These are phyloP conservation scores for Artemisia annua DNA, from an alignment of 129 eudicot species.

Conservation along the genomic window DNA sequence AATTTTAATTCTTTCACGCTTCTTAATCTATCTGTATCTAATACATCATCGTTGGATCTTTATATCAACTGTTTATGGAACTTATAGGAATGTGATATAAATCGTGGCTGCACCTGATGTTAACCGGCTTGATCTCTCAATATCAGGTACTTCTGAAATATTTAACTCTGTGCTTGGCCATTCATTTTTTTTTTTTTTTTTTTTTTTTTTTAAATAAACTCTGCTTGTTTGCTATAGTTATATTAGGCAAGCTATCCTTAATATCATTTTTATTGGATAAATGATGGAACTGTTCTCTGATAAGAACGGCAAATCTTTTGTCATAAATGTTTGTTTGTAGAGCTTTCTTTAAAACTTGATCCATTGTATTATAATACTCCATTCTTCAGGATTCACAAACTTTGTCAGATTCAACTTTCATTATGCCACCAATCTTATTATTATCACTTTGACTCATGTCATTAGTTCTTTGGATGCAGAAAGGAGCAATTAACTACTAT, in stretches of 20 bases:
- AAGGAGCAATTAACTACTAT: slow-evolving; percentile 2
- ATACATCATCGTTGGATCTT: not conserved
- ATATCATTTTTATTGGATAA: no score
- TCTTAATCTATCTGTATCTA: not conserved
- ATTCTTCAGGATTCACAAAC: not conserved
- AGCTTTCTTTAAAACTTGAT: not conserved
- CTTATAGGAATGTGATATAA: slow-evolving; percentile 32
- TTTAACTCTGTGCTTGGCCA: not conserved
- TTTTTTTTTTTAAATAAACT: no score
- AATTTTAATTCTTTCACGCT: not conserved
- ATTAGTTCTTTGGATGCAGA: slow-evolving; percentile 23
- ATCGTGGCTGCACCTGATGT: slow-evolving; percentile 14
- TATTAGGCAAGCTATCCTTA: no score
- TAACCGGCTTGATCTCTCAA: slow-evolving; percentile 3
- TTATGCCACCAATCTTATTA: not conserved
- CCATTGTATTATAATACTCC: no score
- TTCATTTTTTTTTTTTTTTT: not conserved
- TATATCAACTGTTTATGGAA: slow-evolving; percentile 12
- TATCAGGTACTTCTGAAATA: slow-evolving; percentile 11
- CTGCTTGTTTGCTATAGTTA: no score
- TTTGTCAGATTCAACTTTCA: not conserved
- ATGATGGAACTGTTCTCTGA: no score
- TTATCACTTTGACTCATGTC: not conserved
- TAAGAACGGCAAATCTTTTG: no score
- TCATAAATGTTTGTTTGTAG: not conserved